phyloP scores from a whole-genome alignment of 106 monocot species.

The Ottelia alismoides region DNA sequence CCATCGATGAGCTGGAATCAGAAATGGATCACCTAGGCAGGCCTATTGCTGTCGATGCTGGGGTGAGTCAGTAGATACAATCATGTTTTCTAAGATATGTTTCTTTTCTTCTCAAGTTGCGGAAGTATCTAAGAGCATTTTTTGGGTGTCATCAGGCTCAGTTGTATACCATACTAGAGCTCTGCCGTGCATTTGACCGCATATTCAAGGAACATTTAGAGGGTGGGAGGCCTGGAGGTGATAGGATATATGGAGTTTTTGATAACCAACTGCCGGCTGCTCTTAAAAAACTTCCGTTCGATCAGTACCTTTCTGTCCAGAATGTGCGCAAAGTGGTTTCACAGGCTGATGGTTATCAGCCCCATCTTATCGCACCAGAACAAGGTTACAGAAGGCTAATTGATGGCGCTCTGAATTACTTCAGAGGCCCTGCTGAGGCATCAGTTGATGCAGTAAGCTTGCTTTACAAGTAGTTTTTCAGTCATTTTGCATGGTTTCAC shows the following conservation, averaged over 20 bases:
- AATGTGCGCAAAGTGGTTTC: slow-evolving; percentile 67
- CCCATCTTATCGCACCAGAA: slow-evolving; percentile 74
- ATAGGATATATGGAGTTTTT: slow-evolving; percentile 64
- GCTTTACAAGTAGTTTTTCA: background rate
- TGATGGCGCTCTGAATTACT: slow-evolving; percentile 49
- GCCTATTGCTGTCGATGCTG: slow-evolving; percentile 49
- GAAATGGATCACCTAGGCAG: slow-evolving; percentile 46
- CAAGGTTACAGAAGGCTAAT: slow-evolving; percentile 65
- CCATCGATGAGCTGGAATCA: slow-evolving; percentile 37
- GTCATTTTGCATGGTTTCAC: too few relatives aligned
- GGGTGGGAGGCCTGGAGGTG: slow-evolving; percentile 67
- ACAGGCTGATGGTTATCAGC: slow-evolving; percentile 74
- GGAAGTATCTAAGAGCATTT: background rate
- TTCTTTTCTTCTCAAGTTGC: background rate
- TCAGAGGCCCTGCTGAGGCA: slow-evolving; percentile 64
- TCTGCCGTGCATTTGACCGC: slow-evolving; percentile 49
- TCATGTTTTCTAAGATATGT: background rate
- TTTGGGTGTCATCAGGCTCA: slow-evolving; percentile 35
- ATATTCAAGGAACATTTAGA: slow-evolving; percentile 65
- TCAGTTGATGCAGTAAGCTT: slow-evolving; percentile 68
- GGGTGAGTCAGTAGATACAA: slow-evolving; percentile 10
- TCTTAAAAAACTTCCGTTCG: slow-evolving; percentile 64
- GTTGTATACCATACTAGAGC: slow-evolving; percentile 59
- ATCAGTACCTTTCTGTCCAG: slow-evolving; percentile 55
- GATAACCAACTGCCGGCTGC: slow-evolving; percentile 76